Base-by-base conservation (phyloP, 1,139 yeast species). In the Arxiozyma bovina region DNA sequence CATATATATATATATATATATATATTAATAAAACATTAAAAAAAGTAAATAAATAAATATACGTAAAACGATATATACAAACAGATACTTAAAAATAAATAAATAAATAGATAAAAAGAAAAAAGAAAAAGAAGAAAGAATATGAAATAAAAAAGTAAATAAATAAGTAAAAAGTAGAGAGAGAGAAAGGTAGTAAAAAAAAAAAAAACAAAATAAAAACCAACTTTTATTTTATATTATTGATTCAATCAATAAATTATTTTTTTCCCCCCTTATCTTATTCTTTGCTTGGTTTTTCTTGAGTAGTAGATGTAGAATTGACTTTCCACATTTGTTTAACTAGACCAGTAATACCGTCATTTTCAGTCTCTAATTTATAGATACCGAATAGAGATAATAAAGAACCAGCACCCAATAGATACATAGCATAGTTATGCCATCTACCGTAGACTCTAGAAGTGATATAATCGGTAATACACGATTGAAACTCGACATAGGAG, bases 401-500 rank as follows among this genome's bases (percentile, higher is more conserved):
- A 7, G 89, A 76, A 54, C 94, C 94, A 18, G 83, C 72, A 40
- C 81, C 74, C 68, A 87, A 76, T 61, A 85, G 68, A 64, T 79
- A 77, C 74, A 78, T 73, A 58, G 90, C 90, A 60, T 75, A 74
- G 60, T 76, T 76, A 71, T 85, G 83, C 77, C 78, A 80, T 42
- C 75, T 69, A 46, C 93, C 93, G 65, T 83, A 87, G 21, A 83
- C 87, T 73, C 95, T 77, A 60, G 74, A 70, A 45, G 90, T 90
- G 54, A 87, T 82, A 73, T 87, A 87, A 71, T 87, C 95, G 56
- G 81, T 81, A 62, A 87, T 85, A 76, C 94, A 86, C 50, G 87
- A 75, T 70, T 84, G 84, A 74, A 85, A 80, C 40, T 93, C 94
- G 61, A 83, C 80, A 68, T 78, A 82, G 57, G 83, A 76, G 70